Base-by-base conservation (phyloP, 441 rosid species). In the Mallotus repandus region DNA sequence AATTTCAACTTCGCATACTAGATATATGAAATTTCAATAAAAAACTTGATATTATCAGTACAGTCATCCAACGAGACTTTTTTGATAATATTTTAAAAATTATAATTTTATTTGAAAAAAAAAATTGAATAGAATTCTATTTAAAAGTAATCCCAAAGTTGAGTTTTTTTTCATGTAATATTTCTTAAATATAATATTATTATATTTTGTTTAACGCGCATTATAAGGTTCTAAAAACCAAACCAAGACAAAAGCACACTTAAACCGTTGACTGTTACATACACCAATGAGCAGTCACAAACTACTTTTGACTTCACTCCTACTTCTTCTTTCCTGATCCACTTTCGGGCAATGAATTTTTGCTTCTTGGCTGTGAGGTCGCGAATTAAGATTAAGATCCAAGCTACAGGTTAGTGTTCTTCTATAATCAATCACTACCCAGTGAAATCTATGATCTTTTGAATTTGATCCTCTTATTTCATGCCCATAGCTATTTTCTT, bases 361-460 rank as follows among this genome's bases (percentile, higher is more conserved):
- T 2, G 18, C 21, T 75, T 61, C 46, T 76, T 68, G 69, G 67
- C 74, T 48, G 73, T 52, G 43, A 49, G 32, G 38, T 16, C 13
- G 16, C 48, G 29, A 25, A 25, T 25, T 25, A 9, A 43, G 12
- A 25, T 45, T 49, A n/a, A 19, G 22, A 35, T 55, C 11, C 46
- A 50, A 59, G 41, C 8, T 14, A 66, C 81, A 80, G 79, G 79
- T 78, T 35, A 70, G 79, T 68, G 54, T 71, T 25, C 25, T 55
- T 41, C 60, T 13, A n/a, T 9, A 46, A 55, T 66, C 58, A 50
- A 35, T 59, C 25, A 41, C 21, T 3, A 65, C 76, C 46, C 4
- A 25, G 29, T 58, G 35, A 54, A 62, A 21, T 25, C 73, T 54
- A 1, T 9, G 25, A 69, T 67, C 71, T 77, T 35, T 35, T 67